Evolutionary conservation across 305 asterid genomes (phyloP).

Genomic region (Solanum hybrid): DNA sequence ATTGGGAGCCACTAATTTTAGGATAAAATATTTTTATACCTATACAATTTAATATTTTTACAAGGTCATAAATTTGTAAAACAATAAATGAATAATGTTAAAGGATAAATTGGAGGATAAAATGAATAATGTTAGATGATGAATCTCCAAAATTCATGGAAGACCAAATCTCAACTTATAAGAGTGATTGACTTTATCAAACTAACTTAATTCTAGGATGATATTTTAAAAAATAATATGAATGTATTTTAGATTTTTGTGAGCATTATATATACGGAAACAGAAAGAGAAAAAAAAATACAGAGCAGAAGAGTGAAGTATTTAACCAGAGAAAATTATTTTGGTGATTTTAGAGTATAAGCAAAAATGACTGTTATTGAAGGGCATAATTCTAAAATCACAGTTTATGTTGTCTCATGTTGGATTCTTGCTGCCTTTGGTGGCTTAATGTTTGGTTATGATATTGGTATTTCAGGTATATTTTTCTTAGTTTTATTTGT

Average conservation of each 20-base stretch:
- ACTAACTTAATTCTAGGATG: background rate
- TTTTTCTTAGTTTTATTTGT: background rate
- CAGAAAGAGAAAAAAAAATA: no score
- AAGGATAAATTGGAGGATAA: background rate
- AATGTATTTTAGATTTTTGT: background rate
- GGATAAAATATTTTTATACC: background rate
- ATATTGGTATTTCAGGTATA: conserved; percentile 55
- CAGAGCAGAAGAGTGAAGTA: background rate
- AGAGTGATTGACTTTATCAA: background rate
- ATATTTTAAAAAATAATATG: background rate
- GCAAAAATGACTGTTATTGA: conserved; percentile 9
- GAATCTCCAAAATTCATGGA: background rate
- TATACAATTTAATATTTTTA: background rate
- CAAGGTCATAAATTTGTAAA: background rate
- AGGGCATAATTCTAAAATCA: conserved; percentile 18
- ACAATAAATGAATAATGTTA: background rate
- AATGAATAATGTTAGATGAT: background rate
- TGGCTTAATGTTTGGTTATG: conserved; percentile 50
- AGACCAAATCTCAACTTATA: background rate
- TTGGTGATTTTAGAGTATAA: background rate
- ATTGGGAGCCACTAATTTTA: background rate
- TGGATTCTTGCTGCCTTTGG: conserved; percentile 51
- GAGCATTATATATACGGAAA: background rate
- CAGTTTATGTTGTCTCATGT: conserved; percentile 24
- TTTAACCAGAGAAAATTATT: background rate